Percentiles rank a stretch among this genome's conserved stretches.
Evolutionary conservation across 805 yeast genomes (phyloP).

Genomic region (Scheffersomyces coipomensis): DNA sequence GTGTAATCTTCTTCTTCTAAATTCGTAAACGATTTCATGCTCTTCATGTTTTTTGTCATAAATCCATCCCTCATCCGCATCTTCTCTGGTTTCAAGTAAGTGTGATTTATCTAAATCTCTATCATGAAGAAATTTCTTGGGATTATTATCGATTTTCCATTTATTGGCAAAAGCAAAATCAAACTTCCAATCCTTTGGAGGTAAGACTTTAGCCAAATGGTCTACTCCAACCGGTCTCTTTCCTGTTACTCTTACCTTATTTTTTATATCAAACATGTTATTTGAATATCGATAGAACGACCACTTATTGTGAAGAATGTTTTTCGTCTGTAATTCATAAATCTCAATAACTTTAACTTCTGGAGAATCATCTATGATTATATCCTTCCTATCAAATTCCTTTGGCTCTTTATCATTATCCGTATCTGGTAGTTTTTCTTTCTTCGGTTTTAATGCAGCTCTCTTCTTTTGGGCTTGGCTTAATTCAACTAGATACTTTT

Average conservation of each 20-base stretch:
- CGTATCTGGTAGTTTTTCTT: conserved; percentile 22
- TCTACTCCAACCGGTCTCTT: conserved; percentile 67
- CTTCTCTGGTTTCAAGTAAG: conserved; percentile 18
- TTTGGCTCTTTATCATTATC: conserved; percentile 10
- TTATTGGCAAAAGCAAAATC: conserved; percentile 47
- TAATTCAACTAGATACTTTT: conserved; percentile 23
- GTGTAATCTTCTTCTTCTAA: conserved; percentile 56
- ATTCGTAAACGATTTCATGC: conserved; percentile 40
- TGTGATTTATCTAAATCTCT: conserved; percentile 30
- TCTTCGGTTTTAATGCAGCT: conserved; percentile 5
- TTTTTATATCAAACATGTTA: conserved; percentile 51
- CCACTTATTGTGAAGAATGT: conserved; percentile 62
- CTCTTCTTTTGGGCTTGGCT: conserved; percentile 9
- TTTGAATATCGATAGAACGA: conserved; percentile 56
- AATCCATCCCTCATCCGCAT: conserved; percentile 50
- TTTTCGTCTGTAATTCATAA: conserved; percentile 70
- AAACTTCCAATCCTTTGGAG: conserved; percentile 77
- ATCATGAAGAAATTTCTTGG: conserved; percentile 50
- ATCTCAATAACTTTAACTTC: conserved; percentile 66
- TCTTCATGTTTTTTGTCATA: conserved; percentile 30
- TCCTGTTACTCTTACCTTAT: conserved; percentile 36
- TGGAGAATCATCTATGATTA: conserved; percentile 71
- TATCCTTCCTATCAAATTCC: conserved; percentile 40
- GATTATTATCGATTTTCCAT: conserved; percentile 66
- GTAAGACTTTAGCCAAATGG: conserved; percentile 50